Evolutionary conservation across 768 basidiomycete species (phyloP).

Genomic region (Royoungia palumana): DNA sequence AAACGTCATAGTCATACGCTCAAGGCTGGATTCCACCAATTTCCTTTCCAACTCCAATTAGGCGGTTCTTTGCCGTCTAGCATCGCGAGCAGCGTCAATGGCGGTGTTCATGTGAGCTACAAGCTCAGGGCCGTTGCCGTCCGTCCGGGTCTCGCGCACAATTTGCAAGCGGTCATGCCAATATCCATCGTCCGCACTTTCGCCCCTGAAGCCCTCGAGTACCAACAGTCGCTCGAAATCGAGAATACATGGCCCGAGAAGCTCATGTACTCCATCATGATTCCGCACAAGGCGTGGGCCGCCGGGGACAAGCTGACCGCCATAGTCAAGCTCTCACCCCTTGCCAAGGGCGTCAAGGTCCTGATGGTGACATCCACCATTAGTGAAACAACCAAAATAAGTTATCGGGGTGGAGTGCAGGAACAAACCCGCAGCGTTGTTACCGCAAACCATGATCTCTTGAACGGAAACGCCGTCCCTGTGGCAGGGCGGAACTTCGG

Average conservation of each 20-base stretch:
- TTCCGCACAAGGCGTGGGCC: constrained; percentile 96
- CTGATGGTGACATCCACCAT: constrained; percentile 63
- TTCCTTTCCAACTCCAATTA: constrained; percentile 87
- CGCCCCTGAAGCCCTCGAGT: constrained; percentile 82
- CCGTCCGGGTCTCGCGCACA: constrained; percentile 69
- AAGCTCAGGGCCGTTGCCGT: constrained; percentile 85
- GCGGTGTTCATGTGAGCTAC: constrained; percentile 74
- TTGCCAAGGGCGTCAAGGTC: constrained; percentile 80
- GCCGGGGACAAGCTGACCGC: constrained; percentile 83
- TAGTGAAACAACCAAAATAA: constrained; percentile 69
- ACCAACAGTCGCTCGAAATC: constrained; percentile 92
- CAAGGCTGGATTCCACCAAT: constrained; percentile 91
- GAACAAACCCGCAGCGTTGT: constrained; percentile 61
- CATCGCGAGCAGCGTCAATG: constrained; percentile 50
- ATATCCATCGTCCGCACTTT: constrained; percentile 74
- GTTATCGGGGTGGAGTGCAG: constrained; percentile 50
- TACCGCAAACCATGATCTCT: constrained; percentile 65
- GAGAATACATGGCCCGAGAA: constrained; percentile 98
- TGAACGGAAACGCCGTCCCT: constrained; percentile 50
- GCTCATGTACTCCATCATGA: constrained; percentile 90
- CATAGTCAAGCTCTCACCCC: constrained; percentile 80
- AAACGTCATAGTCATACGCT: constrained; percentile 80
- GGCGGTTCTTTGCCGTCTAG: constrained; percentile 84
- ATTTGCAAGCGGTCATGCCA: constrained; percentile 58
- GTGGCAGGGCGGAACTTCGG: constrained; percentile 16